Percentiles rank a stretch among this genome's conserved stretches.
Evolutionary conservation across 2,329 filamentous ascomycete species (phyloP).

Genomic region (Sporothrix mexicana): DNA sequence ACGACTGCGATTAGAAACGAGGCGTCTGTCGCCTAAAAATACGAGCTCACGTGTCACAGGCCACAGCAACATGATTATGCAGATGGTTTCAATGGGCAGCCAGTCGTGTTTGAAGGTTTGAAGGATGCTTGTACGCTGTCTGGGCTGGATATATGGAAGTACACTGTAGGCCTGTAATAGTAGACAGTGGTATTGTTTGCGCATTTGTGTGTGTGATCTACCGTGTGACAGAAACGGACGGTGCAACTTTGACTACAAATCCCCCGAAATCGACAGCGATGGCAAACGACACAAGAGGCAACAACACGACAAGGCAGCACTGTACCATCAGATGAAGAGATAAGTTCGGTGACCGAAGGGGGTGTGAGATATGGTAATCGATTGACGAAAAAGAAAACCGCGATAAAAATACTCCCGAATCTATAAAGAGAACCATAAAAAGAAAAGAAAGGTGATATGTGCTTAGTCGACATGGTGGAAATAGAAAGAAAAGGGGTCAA

Average conservation of each 20-base stretch:
- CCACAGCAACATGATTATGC: neutral
- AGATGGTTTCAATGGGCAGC: conserved; percentile 7
- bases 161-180: neutral
- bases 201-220: neutral
- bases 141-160: neutral
- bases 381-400: neutral
- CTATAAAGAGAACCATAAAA: neutral
- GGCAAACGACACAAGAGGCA: neutral
- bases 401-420: conserved; percentile 11
- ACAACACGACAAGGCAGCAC: neutral
- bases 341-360: neutral
- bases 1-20: neutral
- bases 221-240: neutral
- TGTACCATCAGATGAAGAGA: neutral
- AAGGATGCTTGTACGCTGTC: neutral
- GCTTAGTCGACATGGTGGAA: neutral
- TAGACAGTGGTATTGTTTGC: neutral
- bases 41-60: conserved; percentile 11
- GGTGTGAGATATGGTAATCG: neutral
- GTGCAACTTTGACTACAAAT: neutral
- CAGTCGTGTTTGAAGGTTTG: neutral
- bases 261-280: neutral
- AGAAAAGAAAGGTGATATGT: neutral
- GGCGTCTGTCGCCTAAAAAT: conserved; percentile 18
- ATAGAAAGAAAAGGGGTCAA: neutral